These are phyloP conservation scores for Gracilaria caudata DNA, from an alignment of 23 red algal species.

Conservation along the genomic window DNA sequence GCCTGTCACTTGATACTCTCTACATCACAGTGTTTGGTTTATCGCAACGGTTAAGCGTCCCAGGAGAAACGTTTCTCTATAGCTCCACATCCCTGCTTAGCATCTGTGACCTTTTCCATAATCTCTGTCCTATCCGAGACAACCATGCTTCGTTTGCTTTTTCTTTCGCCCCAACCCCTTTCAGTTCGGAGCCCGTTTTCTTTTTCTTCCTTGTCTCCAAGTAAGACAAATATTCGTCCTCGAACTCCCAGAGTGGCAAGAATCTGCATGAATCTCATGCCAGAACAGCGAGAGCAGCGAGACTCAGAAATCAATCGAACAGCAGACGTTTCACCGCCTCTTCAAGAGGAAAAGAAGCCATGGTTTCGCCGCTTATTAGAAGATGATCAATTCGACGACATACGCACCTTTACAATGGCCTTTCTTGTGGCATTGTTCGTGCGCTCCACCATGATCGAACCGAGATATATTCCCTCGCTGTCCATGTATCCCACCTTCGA, in stretches of 20 bases:
- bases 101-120: no score
- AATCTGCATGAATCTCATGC: slow-evolving; percentile 5
- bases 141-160: slow-evolving; percentile 1
- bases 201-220: neutral
- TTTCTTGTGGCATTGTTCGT: slow-evolving; percentile 84
- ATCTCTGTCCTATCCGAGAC: neutral
- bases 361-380: slow-evolving; percentile 46
- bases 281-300: slow-evolving; percentile 20
- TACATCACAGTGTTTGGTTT: no score
- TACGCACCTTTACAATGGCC: slow-evolving; percentile 81
- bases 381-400: slow-evolving; percentile 86
- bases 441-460: slow-evolving; percentile 82
- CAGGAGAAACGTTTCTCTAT: no score
- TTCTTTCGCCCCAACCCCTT: neutral
- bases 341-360: slow-evolving; percentile 11
- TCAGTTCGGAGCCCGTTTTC: neutral
- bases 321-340: neutral
- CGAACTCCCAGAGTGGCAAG: neutral
- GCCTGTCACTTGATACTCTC: neutral
- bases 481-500: slow-evolving; percentile 97
- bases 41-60: no score
- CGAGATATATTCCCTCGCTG: slow-evolving; percentile 93
- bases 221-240: neutral
- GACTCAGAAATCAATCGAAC: neutral
- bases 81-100: neutral